These are phyloP conservation scores for Moesziomyces parantarcticus DNA, from an alignment of 1,284 basidiomycete species.

Conservation along the genomic window DNA sequence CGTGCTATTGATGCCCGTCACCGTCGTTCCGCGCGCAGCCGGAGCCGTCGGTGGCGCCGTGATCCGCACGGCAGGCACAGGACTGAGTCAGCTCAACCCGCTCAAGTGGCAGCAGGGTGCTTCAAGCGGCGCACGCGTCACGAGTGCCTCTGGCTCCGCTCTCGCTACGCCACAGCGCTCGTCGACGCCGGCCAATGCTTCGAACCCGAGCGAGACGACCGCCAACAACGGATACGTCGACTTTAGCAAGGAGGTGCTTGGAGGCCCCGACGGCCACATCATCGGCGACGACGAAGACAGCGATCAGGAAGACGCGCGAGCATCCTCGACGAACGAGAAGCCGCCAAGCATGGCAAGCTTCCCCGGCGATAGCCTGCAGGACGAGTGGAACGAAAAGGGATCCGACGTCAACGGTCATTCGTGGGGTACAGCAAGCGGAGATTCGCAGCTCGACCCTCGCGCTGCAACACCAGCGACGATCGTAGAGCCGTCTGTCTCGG, in stretches of 20 bases:
- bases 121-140: slow-evolving; percentile 11
- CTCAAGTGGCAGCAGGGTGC: slow-evolving; percentile 51
- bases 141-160: slow-evolving; percentile 7
- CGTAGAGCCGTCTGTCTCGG: background rate
- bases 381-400: slow-evolving; percentile 44
- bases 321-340: slow-evolving; percentile 7
- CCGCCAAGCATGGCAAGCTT: slow-evolving; percentile 4
- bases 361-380: slow-evolving; percentile 1
- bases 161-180: slow-evolving; percentile 16
- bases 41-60: slow-evolving; percentile 71
- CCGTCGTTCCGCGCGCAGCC: slow-evolving; percentile 89
- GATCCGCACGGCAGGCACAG: slow-evolving; percentile 53
- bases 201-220: background rate
- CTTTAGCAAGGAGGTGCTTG: slow-evolving; percentile 48
- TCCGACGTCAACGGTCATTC: slow-evolving; percentile 10
- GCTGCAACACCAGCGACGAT: background rate
- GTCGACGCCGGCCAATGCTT: slow-evolving; percentile 5
- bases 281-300: slow-evolving; percentile 37
- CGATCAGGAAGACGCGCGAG: slow-evolving; percentile 24
- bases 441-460: slow-evolving; percentile 6
- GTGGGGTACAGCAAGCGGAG: slow-evolving; percentile 7
- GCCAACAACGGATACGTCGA: slow-evolving; percentile 54
- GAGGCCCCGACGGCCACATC: slow-evolving; percentile 33
- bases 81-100: slow-evolving; percentile 53
- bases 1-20: slow-evolving; percentile 89